Percentiles rank a stretch among this genome's conserved stretches.
Conservation (phyloP, 345 rosid genomes). For the Fremontodendron californicum region DNA sequence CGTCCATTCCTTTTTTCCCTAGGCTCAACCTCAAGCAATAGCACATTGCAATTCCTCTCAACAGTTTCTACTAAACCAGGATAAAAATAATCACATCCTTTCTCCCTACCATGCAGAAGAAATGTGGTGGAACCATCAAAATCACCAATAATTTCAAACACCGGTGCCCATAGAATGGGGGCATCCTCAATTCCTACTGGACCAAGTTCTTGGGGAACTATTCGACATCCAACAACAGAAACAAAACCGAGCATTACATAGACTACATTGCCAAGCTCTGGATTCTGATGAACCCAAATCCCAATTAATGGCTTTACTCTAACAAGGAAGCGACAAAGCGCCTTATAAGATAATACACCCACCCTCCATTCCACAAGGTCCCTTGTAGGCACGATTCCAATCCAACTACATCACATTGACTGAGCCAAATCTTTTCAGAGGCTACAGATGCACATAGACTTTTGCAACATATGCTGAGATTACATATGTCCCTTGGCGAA, state of each 20-base stretch:
- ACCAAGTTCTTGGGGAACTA: conserved; percentile 77
- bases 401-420: conserved; percentile 63
- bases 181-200: conserved; percentile 72
- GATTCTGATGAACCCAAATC: conserved; percentile 89
- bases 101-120: conserved; percentile 71
- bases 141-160: conserved; percentile 63
- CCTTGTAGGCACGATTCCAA: conserved; percentile 41
- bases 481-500: conserved; percentile 54
- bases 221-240: conserved; percentile 67
- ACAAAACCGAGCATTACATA: conserved; percentile 83
- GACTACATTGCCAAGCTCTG: conserved; percentile 88
- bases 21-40: conserved; percentile 78
- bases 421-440: conserved; percentile 65
- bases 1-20: conserved; percentile 22
- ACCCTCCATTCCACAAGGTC: conserved; percentile 68
- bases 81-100: conserved; percentile 44
- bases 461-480: conserved; percentile 59
- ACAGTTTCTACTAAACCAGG: conserved; percentile 58
- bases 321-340: conserved; percentile 58
- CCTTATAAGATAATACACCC: conserved; percentile 55
- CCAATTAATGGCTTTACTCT: conserved; percentile 66
- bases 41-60: conserved; percentile 59
- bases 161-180: conserved; percentile 71
- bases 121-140: conserved; percentile 51
- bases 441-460: conserved; percentile 40